These are phyloP conservation scores for Pueraria montana DNA, from an alignment of 306 rosid genomes.

Conservation along the genomic window DNA sequence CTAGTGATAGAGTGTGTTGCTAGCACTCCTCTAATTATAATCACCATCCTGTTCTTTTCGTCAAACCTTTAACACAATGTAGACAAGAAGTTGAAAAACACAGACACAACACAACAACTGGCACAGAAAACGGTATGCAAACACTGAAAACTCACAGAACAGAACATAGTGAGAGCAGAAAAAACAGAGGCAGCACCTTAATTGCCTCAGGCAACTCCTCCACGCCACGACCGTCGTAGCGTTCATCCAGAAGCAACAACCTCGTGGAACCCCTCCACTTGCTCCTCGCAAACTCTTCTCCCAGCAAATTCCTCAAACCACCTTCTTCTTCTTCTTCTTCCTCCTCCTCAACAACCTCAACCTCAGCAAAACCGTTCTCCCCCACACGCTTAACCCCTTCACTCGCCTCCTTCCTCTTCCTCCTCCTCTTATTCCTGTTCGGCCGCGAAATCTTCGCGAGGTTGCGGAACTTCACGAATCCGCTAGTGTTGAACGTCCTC, in stretches of 20 bases:
- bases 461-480: constrained; percentile 77
- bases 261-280: constrained; percentile 91
- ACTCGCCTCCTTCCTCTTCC: constrained; percentile 4
- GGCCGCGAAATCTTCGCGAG: constrained; percentile 93
- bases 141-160: constrained; percentile 56
- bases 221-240: constrained; percentile 52
- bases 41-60: not conserved
- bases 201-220: constrained; percentile 87
- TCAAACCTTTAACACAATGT: too few relatives aligned
- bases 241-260: constrained; percentile 82
- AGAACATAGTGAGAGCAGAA: constrained; percentile 45
- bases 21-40: not conserved
- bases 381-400: constrained; percentile 49
- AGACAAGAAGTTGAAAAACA: too few relatives aligned
- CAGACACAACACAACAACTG: not conserved
- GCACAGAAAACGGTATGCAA: not conserved
- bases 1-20: too few relatives aligned
- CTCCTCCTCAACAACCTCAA: constrained; percentile 87
- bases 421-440: constrained; percentile 51
- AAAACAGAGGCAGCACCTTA: constrained; percentile 77
- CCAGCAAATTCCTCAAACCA: constrained; percentile 73
- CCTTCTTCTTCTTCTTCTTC: constrained; percentile 50
- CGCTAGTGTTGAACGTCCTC: constrained; percentile 73
- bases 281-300: constrained; percentile 63
- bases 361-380: constrained; percentile 53